Evolutionary conservation across 2,329 filamentous ascomycete species (phyloP), one percentile per base, ranked within the genome.

Genomic region (Zymoseptoria ardabiliae): DNA sequence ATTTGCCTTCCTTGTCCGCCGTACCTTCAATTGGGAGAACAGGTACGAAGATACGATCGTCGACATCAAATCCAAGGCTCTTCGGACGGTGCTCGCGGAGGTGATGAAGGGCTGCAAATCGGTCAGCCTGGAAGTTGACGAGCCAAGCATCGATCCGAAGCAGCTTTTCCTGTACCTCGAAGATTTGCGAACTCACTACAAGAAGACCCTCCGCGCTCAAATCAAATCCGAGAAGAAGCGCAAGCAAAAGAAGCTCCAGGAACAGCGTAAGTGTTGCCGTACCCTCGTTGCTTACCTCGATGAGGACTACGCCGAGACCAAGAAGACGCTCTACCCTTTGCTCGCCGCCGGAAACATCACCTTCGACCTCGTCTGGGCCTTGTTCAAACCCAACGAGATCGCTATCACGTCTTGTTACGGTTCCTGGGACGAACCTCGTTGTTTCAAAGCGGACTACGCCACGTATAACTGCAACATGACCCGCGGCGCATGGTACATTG

Each of bases 301-400:
- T 66, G 84, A 86, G 61, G 92, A 96, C 73, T 96, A 90, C 68
- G 83, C 85, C 1, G 81, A 89, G 19, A 85, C 82, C 35, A 92
- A 93, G 71, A 90, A 91, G 73, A 89, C 87, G 1, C 80, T 96
- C 0, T 87, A 91, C 65, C 89, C 90, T 0, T 84, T 96, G 75
- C 78, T 96, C 1, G 83, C 91, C 63, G 88, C 87, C 30, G 90
- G 90, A 8, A 85, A 91, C 51, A 95, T 96, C 71, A 95, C 90
- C 0, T 96, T 92, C 66, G 90, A 96, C 59, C 81, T 95, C 2
- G 78, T 95, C 1, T 96, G 91, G 91, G 90, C 91, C 0, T 76
- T 96, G 3, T 95, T 89, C 82, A 95, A 94, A 69, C 91, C 91
- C 0, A 89, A 91, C 67, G 91, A 89, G 0, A 82, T 96, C 20